These are phyloP conservation scores for Tricholoma bakamatsutake DNA, from an alignment of 768 basidiomycete species.

Conservation along the genomic window DNA sequence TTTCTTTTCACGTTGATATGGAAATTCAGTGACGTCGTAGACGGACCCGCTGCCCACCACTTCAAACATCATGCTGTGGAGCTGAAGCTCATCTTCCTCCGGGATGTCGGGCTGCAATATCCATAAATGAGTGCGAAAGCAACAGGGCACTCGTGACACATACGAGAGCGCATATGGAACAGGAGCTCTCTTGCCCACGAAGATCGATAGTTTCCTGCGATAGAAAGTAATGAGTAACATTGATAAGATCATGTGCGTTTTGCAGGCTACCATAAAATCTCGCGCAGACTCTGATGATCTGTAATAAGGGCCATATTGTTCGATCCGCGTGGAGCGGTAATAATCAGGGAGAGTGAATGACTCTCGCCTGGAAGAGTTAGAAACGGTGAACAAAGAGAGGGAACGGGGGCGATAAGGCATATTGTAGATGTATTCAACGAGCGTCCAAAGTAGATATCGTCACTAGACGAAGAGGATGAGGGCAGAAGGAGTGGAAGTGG, in stretches of 20 bases:
- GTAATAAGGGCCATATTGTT: background rate
- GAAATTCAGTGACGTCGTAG: background rate
- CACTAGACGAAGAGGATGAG: background rate
- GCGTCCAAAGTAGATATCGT: background rate
- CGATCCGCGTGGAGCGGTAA: background rate
- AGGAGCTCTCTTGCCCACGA: background rate
- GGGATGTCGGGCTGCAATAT: background rate
- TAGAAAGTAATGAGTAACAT: background rate
- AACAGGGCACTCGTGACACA: background rate
- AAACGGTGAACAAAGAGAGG: background rate
- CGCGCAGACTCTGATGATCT: background rate
- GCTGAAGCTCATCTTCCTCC: background rate
- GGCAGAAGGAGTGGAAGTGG: background rate
- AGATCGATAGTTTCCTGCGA: background rate
- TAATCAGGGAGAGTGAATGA: conserved; percentile 1
- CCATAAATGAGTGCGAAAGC: background rate
- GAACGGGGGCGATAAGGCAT: background rate
- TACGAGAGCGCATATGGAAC: background rate
- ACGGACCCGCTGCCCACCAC: background rate
- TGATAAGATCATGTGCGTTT: background rate
- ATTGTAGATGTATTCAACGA: background rate
- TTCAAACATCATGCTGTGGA: background rate
- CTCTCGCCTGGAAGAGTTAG: background rate
- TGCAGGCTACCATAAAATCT: background rate
- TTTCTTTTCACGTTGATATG: background rate